Percentiles rank a stretch among this genome's conserved stretches.
Evolutionary conservation across 2,329 filamentous ascomycete genomes (phyloP).

Genomic region (Fusarium longipes): DNA sequence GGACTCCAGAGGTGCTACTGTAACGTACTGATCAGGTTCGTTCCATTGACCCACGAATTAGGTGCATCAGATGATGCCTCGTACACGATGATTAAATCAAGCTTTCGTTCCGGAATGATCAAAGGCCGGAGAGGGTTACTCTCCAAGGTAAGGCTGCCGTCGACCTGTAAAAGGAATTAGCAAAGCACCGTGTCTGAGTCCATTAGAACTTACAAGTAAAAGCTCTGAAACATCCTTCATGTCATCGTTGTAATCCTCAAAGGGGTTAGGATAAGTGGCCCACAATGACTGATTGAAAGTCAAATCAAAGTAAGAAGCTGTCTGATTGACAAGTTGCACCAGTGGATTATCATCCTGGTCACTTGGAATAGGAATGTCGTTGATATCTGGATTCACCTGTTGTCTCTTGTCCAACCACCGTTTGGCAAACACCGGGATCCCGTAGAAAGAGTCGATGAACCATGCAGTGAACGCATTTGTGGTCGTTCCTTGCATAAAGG

Average conservation of each 20-base stretch:
- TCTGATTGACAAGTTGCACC: conserved; percentile 42
- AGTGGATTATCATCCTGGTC: conserved; percentile 35
- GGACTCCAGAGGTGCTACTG: accelerated
- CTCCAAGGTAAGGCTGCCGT: conserved; percentile 49
- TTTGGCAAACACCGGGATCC: conserved; percentile 43
- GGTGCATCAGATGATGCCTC: conserved; percentile 46
- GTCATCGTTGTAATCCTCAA: conserved; percentile 43
- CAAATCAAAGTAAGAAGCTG: conserved; percentile 41
- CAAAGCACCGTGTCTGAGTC: accelerated
- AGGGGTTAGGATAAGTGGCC: conserved; percentile 49
- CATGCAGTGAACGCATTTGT: conserved; percentile 45
- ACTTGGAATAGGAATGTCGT: conserved; percentile 31
- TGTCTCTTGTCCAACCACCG: conserved; percentile 28
- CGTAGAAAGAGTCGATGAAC: conserved; percentile 46
- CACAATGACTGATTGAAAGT: conserved; percentile 50
- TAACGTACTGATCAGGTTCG: conserved; percentile 41
- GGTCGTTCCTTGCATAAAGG: conserved; percentile 48
- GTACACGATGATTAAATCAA: conserved; percentile 49
- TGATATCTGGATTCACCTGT: conserved; percentile 20
- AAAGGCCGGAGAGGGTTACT: conserved; percentile 46
- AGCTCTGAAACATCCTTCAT: conserved; percentile 45
- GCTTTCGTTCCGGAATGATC: conserved; percentile 44
- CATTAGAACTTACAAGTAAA: conserved; percentile 32
- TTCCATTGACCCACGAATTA: conserved; percentile 47
- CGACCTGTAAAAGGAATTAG: conserved; percentile 36